Conservation (phyloP, 805 yeast species). For the Barnettozyma populi region DNA sequence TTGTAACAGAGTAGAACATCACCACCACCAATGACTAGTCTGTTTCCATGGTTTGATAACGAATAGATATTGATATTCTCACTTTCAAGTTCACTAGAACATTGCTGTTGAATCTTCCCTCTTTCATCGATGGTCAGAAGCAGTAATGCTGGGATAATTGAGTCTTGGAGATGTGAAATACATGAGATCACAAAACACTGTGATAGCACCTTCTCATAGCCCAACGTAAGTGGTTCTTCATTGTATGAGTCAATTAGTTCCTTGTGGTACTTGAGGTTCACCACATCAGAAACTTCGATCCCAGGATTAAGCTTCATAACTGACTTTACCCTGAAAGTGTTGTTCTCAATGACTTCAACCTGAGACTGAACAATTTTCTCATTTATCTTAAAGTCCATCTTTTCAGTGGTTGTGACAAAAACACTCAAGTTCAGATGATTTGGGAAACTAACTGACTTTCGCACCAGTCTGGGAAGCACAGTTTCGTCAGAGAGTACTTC, state of each 20-base stretch:
- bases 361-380: conserved; percentile 12
- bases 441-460: conserved; percentile 19
- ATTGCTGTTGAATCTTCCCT: conserved; percentile 27
- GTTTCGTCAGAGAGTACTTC: conserved; percentile 9
- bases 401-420: conserved; percentile 16
- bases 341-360: conserved; percentile 24
- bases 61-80: conserved; percentile 19
- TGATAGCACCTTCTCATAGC: conserved; percentile 29
- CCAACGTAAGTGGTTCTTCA: conserved; percentile 24
- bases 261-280: conserved; percentile 19
- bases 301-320: conserved; percentile 16
- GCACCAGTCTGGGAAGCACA: conserved; percentile 9
- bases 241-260: conserved; percentile 20
- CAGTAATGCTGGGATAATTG: conserved; percentile 25
- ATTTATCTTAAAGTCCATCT: conserved; percentile 3
- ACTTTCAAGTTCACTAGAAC: conserved; percentile 15
- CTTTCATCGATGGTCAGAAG: conserved; percentile 32
- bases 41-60: conserved; percentile 25
- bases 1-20: conserved; percentile 26
- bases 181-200: conserved; percentile 34
- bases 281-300: conserved; percentile 23
- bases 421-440: conserved; percentile 20
- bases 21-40: conserved; percentile 29
- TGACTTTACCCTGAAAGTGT: conserved; percentile 19
- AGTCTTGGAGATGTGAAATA: conserved; percentile 29